Conservation (phyloP, 1,139 yeast genomes). For the Yamadazyma epiphylla region DNA sequence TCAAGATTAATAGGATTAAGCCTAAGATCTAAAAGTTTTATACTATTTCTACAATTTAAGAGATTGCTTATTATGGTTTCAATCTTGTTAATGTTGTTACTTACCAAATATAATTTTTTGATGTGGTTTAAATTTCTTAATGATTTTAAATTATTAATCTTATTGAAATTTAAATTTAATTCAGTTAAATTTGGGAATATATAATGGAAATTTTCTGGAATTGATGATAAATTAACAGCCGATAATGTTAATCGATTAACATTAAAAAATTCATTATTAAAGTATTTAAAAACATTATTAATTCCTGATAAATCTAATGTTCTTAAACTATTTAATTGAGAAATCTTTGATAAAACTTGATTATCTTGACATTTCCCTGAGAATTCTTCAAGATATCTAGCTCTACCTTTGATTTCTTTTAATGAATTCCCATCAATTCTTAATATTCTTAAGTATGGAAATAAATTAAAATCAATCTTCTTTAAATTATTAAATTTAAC, state of each 20-base stretch:
- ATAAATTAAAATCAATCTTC: constrained; percentile 26
- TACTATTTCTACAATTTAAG: constrained; percentile 24
- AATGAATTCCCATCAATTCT: constrained; percentile 45
- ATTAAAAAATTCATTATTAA: constrained; percentile 23
- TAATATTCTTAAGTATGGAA: constrained; percentile 40
- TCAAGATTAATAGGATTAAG: constrained; percentile 48
- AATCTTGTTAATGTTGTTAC: constrained; percentile 39
- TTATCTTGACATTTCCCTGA: constrained; percentile 35
- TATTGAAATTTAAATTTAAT: constrained; percentile 50
- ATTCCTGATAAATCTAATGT: constrained; percentile 42
- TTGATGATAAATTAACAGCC: constrained; percentile 36
- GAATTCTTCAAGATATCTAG: constrained; percentile 38
- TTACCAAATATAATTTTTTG: constrained; percentile 39
- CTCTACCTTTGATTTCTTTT: constrained; percentile 19
- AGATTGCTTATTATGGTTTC: constrained; percentile 32
- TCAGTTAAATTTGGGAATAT: constrained; percentile 46
- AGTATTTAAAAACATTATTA: constrained; percentile 6
- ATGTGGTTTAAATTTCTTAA: constrained; percentile 29
- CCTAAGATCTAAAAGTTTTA: constrained; percentile 45
- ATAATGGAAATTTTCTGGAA: constrained; percentile 34
- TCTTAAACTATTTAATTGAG: constrained; percentile 17
- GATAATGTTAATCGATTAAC: constrained; percentile 38
- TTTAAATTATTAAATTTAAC: constrained; percentile 38
- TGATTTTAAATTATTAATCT: constrained; percentile 25
- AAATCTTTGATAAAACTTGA: constrained; percentile 16